Percentiles rank a stretch among this genome's conserved stretches.
These are phyloP conservation scores for Passalora sequoiae DNA, from an alignment of 2,329 filamentous ascomycete genomes.

Conservation along the genomic window DNA sequence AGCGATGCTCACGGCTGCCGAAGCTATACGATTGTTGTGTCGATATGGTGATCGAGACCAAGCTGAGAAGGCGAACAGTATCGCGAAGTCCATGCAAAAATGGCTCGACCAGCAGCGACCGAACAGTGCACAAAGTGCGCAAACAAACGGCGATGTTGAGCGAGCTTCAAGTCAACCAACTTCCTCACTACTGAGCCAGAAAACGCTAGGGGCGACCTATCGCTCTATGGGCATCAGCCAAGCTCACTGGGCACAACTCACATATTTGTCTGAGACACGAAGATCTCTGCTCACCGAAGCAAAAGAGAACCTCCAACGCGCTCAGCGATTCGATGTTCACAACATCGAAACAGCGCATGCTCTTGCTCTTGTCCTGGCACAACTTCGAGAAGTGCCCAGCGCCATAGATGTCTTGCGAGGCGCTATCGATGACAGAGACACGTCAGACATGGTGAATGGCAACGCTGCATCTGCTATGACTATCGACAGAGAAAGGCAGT, in stretches of 20 bases:
- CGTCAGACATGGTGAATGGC: conserved; percentile 17
- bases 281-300: conserved; percentile 73
- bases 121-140: conserved; percentile 7
- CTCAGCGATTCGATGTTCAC: conserved; percentile 46
- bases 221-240: conserved; percentile 80
- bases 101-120: conserved; percentile 61
- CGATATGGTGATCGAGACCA: conserved; percentile 71
- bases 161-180: conserved; percentile 28
- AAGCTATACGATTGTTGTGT: conserved; percentile 75
- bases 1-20: conserved; percentile 70
- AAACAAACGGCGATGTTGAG: conserved; percentile 13
- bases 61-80: conserved; percentile 69
- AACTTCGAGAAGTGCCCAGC: conserved; percentile 71
- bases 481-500: conserved; percentile 50
- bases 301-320: conserved; percentile 65
- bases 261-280: conserved; percentile 62
- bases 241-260: conserved; percentile 80
- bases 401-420: conserved; percentile 79
- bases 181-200: conserved; percentile 48
- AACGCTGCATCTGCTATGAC: conserved; percentile 11
- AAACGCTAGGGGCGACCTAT: conserved; percentile 66
- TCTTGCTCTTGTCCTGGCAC: conserved; percentile 77
- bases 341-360: conserved; percentile 68
- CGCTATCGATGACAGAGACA: conserved; percentile 55
- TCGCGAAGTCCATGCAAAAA: conserved; percentile 66